Evolutionary conservation across 148 eudicot genomes (phyloP), one percentile per base, ranked within the genome.

Genomic region (Fallopia convolvulus): DNA sequence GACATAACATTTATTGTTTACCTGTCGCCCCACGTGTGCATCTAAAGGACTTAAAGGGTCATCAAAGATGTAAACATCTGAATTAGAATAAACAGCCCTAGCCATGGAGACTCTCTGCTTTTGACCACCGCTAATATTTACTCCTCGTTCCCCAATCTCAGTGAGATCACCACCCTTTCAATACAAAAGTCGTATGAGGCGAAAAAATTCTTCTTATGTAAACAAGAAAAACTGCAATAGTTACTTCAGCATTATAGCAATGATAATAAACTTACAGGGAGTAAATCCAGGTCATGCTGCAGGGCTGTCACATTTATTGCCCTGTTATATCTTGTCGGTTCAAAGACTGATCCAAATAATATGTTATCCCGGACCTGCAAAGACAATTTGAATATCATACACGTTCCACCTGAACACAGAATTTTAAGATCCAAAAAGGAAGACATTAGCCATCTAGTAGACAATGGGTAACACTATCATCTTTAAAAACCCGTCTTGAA

Each of bases 121-220:
- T 80, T 94, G 98, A 72, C 98, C 98, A 75, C 98, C 98, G 56
- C 98, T 94, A 55, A 94, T 94, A 60, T 90, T 94, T 74, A 94
- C 98, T 81, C 98, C 98, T 81, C 98, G 88, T 88, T 94, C 98
- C 44, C 98, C 98, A 83, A 94, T 94, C 87, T 94, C 98, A 72
- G 98, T 94, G 78, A 92, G 92, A 89, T 94, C 98, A 83, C 98
- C 97, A 74, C 98, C 98, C 98, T 94, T 77, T 65, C 70, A n/a
- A 15, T 56, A 63, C 32, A 20, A 58, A 75, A 53, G 1, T 68
- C 39, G 44, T 6, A 36, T 61, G 0, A 63, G 17, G 1, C 8
- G 8, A 23, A 2, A 7, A 23, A 30, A 32, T 9, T 63, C 1
- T 12, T 63, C 40, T 17, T 39, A 15, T 14, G 44, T 68, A 68